A percentile compares a stretch with the other conserved stretches of the same genome.
phyloP scores from a whole-genome alignment of 2,329 filamentous ascomycete species.

The Penicillium sp. region DNA sequence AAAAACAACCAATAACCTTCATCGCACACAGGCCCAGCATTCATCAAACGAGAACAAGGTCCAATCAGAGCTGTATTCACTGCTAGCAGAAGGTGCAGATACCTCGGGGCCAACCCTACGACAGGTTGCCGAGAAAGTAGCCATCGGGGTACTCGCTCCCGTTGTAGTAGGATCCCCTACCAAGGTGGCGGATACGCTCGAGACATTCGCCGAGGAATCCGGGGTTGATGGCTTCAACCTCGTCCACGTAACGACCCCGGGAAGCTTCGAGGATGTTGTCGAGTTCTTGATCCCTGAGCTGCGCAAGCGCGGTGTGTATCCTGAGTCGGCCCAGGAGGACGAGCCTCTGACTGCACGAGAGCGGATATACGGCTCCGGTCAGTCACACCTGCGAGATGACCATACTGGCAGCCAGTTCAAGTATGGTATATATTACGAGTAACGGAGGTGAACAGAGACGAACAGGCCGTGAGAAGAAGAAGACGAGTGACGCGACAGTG shows the following conservation, averaged over 20 bases:
- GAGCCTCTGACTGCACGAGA: slow-evolving; percentile 58
- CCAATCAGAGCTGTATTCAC: too few species aligned
- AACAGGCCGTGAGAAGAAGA: too few species aligned
- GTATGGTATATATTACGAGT: slow-evolving; percentile 65
- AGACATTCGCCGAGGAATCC: slow-evolving; percentile 51
- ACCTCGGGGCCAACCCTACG: slow-evolving; percentile 52
- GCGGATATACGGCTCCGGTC: slow-evolving; percentile 66
- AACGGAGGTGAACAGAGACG: too few species aligned
- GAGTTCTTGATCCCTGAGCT: slow-evolving; percentile 56
- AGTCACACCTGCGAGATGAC: slow-evolving; percentile 61
- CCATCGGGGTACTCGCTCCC: slow-evolving; percentile 56
- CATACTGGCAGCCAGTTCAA: slow-evolving; percentile 65
- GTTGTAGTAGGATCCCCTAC: slow-evolving; percentile 53
- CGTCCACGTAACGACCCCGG: slow-evolving; percentile 56
- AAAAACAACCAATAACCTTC: too few species aligned
- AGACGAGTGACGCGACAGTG: too few species aligned
- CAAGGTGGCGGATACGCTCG: slow-evolving; percentile 54
- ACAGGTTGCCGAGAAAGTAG: slow-evolving; percentile 51
- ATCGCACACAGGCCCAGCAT: too few species aligned
- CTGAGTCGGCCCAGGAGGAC: slow-evolving; percentile 36
- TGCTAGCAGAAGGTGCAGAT: too few species aligned
- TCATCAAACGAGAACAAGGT: too few species aligned
- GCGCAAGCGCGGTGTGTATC: slow-evolving; percentile 47
- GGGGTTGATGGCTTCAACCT: slow-evolving; percentile 52
- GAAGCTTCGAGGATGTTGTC: slow-evolving; percentile 58